Conservation (phyloP, 2,329 filamentous ascomycete species). For the Fusarium sterilihyphosum region DNA sequence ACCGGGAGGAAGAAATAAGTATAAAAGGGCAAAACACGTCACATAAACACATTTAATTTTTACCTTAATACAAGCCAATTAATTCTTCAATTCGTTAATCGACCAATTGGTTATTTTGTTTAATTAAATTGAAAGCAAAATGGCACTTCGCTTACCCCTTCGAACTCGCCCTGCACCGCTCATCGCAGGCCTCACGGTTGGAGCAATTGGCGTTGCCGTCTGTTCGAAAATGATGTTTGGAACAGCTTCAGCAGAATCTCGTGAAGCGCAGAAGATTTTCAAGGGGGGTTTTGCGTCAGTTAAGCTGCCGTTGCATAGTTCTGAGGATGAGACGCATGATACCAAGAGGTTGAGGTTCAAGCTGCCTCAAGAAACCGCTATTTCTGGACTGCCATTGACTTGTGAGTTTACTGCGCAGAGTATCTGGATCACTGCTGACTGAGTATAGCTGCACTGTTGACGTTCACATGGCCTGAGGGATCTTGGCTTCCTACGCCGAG, state of each 20-base stretch:
- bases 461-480: slow-evolving; percentile 67
- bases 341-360: slow-evolving; percentile 67
- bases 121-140: not conserved
- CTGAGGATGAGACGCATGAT: slow-evolving; percentile 66
- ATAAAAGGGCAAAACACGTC: not conserved
- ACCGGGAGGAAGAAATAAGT: not conserved
- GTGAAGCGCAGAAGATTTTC: slow-evolving; percentile 42
- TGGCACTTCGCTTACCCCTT: slow-evolving; percentile 25
- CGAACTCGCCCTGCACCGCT: slow-evolving; percentile 36
- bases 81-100: accelerated
- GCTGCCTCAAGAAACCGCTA: slow-evolving; percentile 57
- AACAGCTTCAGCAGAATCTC: slow-evolving; percentile 35
- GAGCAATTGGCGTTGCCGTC: slow-evolving; percentile 28
- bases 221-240: slow-evolving; percentile 36
- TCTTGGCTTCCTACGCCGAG: slow-evolving; percentile 67
- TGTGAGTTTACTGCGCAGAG: slow-evolving; percentile 47
- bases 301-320: slow-evolving; percentile 60
- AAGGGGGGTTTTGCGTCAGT: slow-evolving; percentile 54
- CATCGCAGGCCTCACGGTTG: slow-evolving; percentile 35
- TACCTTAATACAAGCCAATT: not conserved
- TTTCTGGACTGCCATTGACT: slow-evolving; percentile 61
- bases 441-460: slow-evolving; percentile 63
- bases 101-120: accelerated
- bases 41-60: not conserved
- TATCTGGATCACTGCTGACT: not conserved